Evolutionary conservation across 441 rosid species (phyloP), one percentile per base, ranked within the genome.

Genomic region (Euphorbia celastroides): DNA sequence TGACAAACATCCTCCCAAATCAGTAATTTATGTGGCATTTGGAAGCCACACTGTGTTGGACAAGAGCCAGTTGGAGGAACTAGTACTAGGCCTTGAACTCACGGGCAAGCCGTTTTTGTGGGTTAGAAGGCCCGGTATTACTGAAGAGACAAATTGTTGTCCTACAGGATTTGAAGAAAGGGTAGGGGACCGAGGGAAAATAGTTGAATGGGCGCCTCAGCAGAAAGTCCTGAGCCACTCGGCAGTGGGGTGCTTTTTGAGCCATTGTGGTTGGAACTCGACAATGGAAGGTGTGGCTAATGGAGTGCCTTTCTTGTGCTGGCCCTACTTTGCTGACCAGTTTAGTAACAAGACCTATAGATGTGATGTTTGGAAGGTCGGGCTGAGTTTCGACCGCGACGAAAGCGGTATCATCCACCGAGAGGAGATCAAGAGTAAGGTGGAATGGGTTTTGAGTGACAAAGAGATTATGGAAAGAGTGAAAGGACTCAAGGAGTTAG

Each of bases 221-320:
- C 78, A 67, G n/a, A 74, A 76, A 60, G 81, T 85, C 26, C 76
- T 84, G 14, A 60, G 60, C 0, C 80, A 76, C 60, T 74, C 82
- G 70, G 75, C 87, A 3, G 61, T 31, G 3, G 88, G 83, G 16
- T 82, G 90, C 67, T 88, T 85, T 57, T 52, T 88, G 52, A 88
- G 80, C 67, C 90, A 81, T 46, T 83, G 86, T 62, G 89, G 85
- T 25, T 88, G 87, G 90, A 85, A 85, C 58, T 85, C 93, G 8
- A 80, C 82, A 17, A 32, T 82, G 72, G 93, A 88, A 73, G 88
- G 85, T 22, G 65, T 77, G 13, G 38, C 75, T 68, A 85, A 79
- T 46, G 87, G 93, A 6, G 42, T 84, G 31, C 93, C 90, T 11
- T 75, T 85, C 70, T 22, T 84, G 55, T 88, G 90, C 44, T 73